phyloP scores from a whole-genome alignment of 2,329 filamentous ascomycete species.

The Xylariomycetidae sp. region DNA sequence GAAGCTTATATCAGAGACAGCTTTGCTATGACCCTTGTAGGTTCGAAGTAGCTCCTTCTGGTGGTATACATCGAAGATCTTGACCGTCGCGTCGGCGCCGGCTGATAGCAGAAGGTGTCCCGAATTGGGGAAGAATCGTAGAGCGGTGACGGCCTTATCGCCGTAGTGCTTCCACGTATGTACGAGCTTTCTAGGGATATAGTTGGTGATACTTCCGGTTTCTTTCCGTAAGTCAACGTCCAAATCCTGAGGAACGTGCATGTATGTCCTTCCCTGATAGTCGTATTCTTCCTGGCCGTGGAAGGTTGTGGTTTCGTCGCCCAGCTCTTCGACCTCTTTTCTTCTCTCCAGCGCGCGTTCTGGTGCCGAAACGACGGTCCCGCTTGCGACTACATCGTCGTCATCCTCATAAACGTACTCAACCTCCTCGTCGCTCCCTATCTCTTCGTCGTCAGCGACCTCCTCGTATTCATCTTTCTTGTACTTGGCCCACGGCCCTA shows the following conservation, averaged over 20 bases:
- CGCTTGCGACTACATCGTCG: slow-evolving; percentile 58
- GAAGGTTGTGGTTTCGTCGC: slow-evolving; percentile 80
- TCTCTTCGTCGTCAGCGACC: slow-evolving; percentile 67
- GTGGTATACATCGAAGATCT: slow-evolving; percentile 94
- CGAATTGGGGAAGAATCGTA: slow-evolving; percentile 84
- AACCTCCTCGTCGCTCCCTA: slow-evolving; percentile 75
- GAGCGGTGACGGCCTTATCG: slow-evolving; percentile 77
- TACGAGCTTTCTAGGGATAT: slow-evolving; percentile 88
- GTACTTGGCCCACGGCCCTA: slow-evolving; percentile 93
- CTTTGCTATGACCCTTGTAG: slow-evolving; percentile 87
- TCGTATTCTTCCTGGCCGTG: slow-evolving; percentile 80
- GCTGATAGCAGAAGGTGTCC: slow-evolving; percentile 86
- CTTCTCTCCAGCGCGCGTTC: slow-evolving; percentile 48
- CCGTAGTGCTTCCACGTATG: slow-evolving; percentile 82
- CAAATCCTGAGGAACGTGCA: slow-evolving; percentile 92
- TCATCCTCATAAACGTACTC: slow-evolving; percentile 74
- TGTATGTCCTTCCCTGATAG: slow-evolving; percentile 93
- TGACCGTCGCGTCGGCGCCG: slow-evolving; percentile 86
- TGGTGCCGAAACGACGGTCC: slow-evolving; percentile 55
- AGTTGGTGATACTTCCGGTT: slow-evolving; percentile 76
- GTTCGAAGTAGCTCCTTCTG: slow-evolving; percentile 81
- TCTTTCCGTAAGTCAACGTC: slow-evolving; percentile 83
- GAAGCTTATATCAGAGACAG: slow-evolving; percentile 86
- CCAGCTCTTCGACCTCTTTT: slow-evolving; percentile 54
- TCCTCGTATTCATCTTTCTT: slow-evolving; percentile 68